Evolutionary conservation across 148 eudicot genomes (phyloP).

Genomic region (Rhododendron henanense): DNA sequence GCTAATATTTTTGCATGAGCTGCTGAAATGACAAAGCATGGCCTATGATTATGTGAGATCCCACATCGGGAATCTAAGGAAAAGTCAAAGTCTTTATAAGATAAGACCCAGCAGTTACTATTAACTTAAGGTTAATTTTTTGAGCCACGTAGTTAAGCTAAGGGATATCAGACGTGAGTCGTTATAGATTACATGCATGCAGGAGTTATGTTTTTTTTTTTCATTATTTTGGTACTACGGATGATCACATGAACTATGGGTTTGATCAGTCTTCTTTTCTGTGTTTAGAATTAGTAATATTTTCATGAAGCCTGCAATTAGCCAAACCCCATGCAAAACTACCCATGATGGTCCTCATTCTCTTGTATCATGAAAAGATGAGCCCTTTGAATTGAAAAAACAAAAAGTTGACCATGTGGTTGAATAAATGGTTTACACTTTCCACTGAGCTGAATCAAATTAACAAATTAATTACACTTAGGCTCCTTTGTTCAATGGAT

Average conservation of each 20-base stretch:
- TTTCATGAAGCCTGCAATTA: not conserved
- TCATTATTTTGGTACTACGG: not conserved
- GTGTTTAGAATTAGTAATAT: not conserved
- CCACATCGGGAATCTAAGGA: too few relatives aligned
- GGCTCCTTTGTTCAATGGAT: not conserved
- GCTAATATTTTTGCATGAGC: not conserved
- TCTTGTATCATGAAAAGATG: not conserved
- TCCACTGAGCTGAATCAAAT: slow-evolving; percentile 10
- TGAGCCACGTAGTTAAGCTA: too few relatives aligned
- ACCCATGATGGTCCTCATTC: slow-evolving; percentile 1
- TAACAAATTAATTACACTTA: not conserved
- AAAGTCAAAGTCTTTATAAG: too few relatives aligned
- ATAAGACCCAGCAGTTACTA: too few relatives aligned
- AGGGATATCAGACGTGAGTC: too few relatives aligned
- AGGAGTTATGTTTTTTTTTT: not conserved
- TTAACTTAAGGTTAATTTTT: too few relatives aligned
- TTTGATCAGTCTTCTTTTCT: not conserved
- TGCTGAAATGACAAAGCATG: slow-evolving; percentile 14
- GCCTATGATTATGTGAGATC: not conserved
- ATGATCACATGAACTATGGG: slow-evolving; percentile 1
- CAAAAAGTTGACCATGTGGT: slow-evolving; percentile 7
- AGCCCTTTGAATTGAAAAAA: not conserved
- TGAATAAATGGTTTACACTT: not conserved
- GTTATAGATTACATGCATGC: not conserved
- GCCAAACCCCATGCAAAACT: slow-evolving; percentile 10